Evolutionary conservation across 441 rosid species (phyloP), one percentile per base, ranked within the genome.

Genomic region (Eutrema salsugineum): DNA sequence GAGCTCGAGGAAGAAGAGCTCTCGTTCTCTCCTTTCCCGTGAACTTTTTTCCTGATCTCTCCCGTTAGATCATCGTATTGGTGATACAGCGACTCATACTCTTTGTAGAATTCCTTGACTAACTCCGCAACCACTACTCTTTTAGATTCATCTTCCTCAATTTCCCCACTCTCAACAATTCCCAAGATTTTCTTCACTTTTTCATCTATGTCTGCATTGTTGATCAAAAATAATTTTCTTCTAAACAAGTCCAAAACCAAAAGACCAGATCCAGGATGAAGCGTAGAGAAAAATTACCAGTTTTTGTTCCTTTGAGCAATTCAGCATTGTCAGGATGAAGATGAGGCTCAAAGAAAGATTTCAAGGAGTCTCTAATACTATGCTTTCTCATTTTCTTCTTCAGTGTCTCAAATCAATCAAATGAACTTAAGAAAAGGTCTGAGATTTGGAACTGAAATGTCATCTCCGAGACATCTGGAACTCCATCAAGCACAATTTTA

Each of bases 11-110:
- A 89, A 71, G 91, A 83, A 73, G 87, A 83, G 54, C 73, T 61
- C 2, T 84, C 66, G 5, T 54, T 32, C 3, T 74, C 92, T 20
- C 82, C 78, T 71, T 88, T 87, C 4, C 87, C 85, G 44, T 78
- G 80, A 63, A 83, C 85, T 68, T 85, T 86, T 15, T 80, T 81
- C 87, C 80, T 82, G 57, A 93, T 86, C 76, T 86, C 90, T 60
- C 86, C 94, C 0, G 91, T 91, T 58, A 96, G 88, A 77, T 86
- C 81, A 81, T 87, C 89, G 68, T 93, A 93, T 53, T 78, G 86
- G 11, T 54, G 68, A 80, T 90, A 87, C 40, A 93, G 87, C 3
- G 83, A 82, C 72, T 87, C 85, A 65, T 91, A 96, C 12, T 96
- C 85, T 50, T 50, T 78, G 77, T 85, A 92, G 70, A 96, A 84